These are phyloP conservation scores for Rhododendron simsii DNA, from an alignment of 148 eudicot species.

Conservation along the genomic window DNA sequence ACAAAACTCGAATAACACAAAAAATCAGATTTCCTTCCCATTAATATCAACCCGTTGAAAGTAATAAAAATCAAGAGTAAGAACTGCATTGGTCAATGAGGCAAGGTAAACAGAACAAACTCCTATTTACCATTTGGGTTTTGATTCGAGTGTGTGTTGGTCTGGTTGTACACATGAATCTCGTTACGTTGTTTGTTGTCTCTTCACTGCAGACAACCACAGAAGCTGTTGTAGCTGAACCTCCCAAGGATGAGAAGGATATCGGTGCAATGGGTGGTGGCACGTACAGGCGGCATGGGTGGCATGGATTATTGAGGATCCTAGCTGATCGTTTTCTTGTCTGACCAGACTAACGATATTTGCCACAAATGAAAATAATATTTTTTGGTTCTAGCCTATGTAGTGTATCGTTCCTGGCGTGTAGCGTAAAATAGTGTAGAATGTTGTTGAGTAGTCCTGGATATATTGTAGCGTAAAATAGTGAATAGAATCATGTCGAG, in stretches of 20 bases:
- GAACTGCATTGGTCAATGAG: slow-evolving; percentile 73
- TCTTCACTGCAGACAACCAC: slow-evolving; percentile 35
- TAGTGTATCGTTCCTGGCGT: background rate
- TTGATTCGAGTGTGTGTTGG: background rate
- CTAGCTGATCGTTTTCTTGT: background rate
- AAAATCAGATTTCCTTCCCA: too few species aligned
- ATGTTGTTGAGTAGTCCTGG: too few species aligned
- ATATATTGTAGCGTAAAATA: too few species aligned
- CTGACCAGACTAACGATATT: background rate
- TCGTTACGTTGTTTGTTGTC: slow-evolving; percentile 8
- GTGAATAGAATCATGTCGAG: background rate
- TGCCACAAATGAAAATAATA: background rate
- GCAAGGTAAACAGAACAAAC: slow-evolving; percentile 41
- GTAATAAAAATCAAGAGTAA: too few species aligned
- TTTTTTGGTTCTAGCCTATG: background rate
- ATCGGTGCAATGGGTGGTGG: slow-evolving; percentile 34
- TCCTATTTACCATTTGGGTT: background rate
- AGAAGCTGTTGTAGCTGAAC: slow-evolving; percentile 16
- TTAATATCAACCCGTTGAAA: slow-evolving; percentile 43
- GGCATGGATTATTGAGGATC: slow-evolving; percentile 39
- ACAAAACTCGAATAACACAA: too few species aligned
- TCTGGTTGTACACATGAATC: background rate
- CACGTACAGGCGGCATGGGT: slow-evolving; percentile 38
- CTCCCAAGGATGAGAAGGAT: slow-evolving; percentile 51
- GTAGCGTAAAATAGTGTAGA: too few species aligned